Conservation (phyloP, 2,329 filamentous ascomycete species). For the Monosporascus cannonballus region DNA sequence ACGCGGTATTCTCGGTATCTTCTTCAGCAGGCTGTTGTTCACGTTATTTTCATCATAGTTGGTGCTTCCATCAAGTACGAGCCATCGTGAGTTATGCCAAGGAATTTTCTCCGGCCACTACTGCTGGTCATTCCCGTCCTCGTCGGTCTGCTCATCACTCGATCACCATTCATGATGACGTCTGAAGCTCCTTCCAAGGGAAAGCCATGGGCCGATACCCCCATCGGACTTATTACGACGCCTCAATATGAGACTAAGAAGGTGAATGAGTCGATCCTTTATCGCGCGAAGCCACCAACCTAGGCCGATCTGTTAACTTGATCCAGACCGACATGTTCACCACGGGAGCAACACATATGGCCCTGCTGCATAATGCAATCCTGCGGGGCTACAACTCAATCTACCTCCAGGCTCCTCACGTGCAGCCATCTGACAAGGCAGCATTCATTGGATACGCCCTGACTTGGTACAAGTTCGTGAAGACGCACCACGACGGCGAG, state of each 20-base stretch:
- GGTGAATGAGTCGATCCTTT: constrained; percentile 23
- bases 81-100: constrained; percentile 2
- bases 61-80: constrained; percentile 5
- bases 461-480: constrained; percentile 54
- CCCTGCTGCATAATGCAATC: constrained; percentile 55
- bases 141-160: constrained; percentile 29
- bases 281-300: too few species aligned
- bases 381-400: constrained; percentile 60
- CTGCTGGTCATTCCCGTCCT: constrained; percentile 27
- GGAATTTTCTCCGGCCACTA: constrained; percentile 22
- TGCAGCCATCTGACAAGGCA: constrained; percentile 43
- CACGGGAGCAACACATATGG: constrained; percentile 55
- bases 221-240: constrained; percentile 48
- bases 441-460: constrained; percentile 54
- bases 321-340: constrained; percentile 51
- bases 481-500: constrained; percentile 56
- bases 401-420: constrained; percentile 50
- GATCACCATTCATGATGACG: constrained; percentile 34
- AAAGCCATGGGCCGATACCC: constrained; percentile 47
- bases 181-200: constrained; percentile 20
- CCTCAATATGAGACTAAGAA: constrained; percentile 47
- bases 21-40: too few species aligned
- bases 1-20: too few species aligned
- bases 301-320: not conserved
- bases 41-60: not conserved